A percentile compares a stretch with the other conserved stretches of the same genome.
These are phyloP conservation scores for Anisogramma anomala DNA, from an alignment of 2,329 filamentous ascomycete species.

Conservation along the genomic window DNA sequence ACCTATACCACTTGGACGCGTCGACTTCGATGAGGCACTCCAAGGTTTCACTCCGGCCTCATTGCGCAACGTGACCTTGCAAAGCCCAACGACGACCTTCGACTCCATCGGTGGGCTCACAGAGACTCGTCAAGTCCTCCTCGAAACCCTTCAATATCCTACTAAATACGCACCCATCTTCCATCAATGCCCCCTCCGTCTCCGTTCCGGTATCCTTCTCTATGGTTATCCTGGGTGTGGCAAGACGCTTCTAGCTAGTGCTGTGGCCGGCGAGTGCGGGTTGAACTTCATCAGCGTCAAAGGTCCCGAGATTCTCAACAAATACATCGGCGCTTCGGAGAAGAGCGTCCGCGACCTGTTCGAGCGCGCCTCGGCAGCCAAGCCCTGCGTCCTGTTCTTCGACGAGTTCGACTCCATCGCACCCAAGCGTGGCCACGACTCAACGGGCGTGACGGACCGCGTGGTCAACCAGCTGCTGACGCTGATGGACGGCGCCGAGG, in stretches of 20 bases:
- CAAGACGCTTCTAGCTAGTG: constrained; percentile 89
- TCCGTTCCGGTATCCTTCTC: constrained; percentile 82
- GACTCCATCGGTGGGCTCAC: constrained; percentile 80
- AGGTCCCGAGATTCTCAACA: constrained; percentile 95
- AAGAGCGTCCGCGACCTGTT: constrained; percentile 94
- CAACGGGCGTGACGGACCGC: constrained; percentile 93
- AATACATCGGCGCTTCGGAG: constrained; percentile 96
- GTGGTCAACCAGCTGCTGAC: constrained; percentile 97
- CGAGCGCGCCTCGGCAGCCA: constrained; percentile 78
- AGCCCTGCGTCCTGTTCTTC: constrained; percentile 93
- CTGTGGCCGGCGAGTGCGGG: constrained; percentile 94
- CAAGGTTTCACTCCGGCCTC: constrained; percentile 93
- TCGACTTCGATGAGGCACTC: constrained; percentile 74
- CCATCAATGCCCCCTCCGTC: constrained; percentile 83
- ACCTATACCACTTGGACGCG: constrained; percentile 52
- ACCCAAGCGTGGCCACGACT: constrained; percentile 92
- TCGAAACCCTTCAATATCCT: constrained; percentile 92
- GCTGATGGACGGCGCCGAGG: constrained; percentile 97
- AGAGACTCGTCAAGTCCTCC: constrained; percentile 76
- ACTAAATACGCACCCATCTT: constrained; percentile 98
- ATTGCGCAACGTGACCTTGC: constrained; percentile 83
- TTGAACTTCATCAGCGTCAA: constrained; percentile 99
- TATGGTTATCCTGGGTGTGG: constrained; percentile 96
- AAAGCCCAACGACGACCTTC: constrained; percentile 87
- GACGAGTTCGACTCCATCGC: constrained; percentile 98